Evolutionary conservation across 371 early-diverging fungal genomes (phyloP), one percentile per base, ranked within the genome.

Genomic region (Polyrhizophydium stewartii): DNA sequence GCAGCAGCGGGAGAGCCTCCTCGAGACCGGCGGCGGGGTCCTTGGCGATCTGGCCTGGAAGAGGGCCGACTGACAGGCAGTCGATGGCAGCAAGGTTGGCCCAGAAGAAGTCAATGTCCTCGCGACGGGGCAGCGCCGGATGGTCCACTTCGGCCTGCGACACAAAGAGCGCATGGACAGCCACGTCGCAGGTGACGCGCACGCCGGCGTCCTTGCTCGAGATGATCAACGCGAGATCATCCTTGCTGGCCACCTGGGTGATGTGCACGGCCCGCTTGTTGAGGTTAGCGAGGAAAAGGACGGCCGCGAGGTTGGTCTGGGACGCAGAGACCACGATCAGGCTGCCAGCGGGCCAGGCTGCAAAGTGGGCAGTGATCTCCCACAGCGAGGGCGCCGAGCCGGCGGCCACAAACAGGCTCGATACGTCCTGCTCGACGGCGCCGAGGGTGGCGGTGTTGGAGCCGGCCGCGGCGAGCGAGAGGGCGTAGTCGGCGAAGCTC

Each of bases 151-250:
- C 69, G 10, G 49, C 56, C 12, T 24, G 55, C 1, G 62, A 53
- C 56, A 89, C 78, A 81, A 94, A 94, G 53, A 96, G 76, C 25
- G 87, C 73, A 67, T 89, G 87, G n/a, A 93, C 82, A 37, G 85
- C 70, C 22, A 93, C 93, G 68, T 96, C 98, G 76, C 94, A 97
- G 21, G 94, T 93, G 31, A 94, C 92, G 28, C 77, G 68, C n/a
- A 93, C 77, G n/a, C 91, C 93, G 70, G 89, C 90, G 55, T 91
- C 86, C 80, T 94, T 95, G 65, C 86, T 85, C 73, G 94, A 81
- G 21, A 79, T 75, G 53, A 97, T 89, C 70, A 96, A 74, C 17
- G 81, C 85, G 63, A 97, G 76, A 63, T 95, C 96, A 31, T 87
- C 90, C 55, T 78, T 74, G 64, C 79, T 85, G 55, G 77, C 78